Conservation (phyloP, 768 basidiomycete species). For the Tulasnella calospora region DNA sequence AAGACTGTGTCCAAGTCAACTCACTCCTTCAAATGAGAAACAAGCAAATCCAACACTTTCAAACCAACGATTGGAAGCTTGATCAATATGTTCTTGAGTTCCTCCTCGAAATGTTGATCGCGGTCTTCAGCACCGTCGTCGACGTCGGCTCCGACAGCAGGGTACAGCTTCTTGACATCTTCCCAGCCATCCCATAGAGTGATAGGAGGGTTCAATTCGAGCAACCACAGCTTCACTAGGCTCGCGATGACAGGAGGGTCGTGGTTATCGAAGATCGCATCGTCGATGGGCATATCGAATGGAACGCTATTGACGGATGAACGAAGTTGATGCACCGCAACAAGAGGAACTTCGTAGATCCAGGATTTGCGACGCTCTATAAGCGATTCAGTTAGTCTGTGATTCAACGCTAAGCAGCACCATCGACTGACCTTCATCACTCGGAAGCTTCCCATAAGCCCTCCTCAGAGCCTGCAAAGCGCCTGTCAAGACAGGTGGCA, state of each 20-base stretch:
- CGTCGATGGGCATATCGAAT: conserved; percentile 45
- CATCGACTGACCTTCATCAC: conserved; percentile 54
- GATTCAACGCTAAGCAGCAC: not conserved
- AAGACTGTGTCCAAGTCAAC: conserved; percentile 32
- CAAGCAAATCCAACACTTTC: conserved; percentile 68
- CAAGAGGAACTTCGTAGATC: conserved; percentile 87
- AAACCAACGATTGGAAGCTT: conserved; percentile 74
- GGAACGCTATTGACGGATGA: conserved; percentile 76
- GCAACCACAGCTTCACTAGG: conserved; percentile 77
- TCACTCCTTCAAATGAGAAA: conserved; percentile 70
- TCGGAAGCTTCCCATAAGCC: conserved; percentile 56
- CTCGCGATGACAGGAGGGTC: conserved; percentile 85
- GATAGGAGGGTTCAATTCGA: conserved; percentile 88
- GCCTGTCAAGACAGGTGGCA: conserved; percentile 70
- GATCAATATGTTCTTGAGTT: conserved; percentile 55
- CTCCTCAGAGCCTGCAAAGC: conserved; percentile 59
- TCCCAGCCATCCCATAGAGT: conserved; percentile 88
- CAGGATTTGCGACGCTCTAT: conserved; percentile 81
- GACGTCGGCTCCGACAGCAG: conserved; percentile 53
- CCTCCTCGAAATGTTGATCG: conserved; percentile 57
- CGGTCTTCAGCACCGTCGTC: conserved; percentile 52
- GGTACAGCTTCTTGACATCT: conserved; percentile 82
- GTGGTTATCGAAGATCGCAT: conserved; percentile 61
- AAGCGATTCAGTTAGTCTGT: not conserved
- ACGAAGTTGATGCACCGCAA: conserved; percentile 77